These are phyloP conservation scores for Populus hybrid DNA, from an alignment of 441 rosid species.

Conservation along the genomic window DNA sequence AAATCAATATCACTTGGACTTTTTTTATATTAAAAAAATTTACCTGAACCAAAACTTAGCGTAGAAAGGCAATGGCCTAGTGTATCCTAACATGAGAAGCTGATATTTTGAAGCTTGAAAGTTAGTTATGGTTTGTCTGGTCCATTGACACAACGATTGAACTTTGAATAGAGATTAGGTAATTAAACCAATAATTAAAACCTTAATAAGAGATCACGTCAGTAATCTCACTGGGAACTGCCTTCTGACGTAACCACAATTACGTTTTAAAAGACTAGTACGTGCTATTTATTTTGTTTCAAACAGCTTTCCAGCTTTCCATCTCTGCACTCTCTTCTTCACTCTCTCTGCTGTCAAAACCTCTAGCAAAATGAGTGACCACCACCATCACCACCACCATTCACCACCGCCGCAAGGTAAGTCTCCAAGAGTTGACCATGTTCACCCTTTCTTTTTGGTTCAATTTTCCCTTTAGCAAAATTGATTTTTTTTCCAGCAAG, in stretches of 20 bases:
- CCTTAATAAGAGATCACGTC: neutral
- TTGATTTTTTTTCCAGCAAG: too few species aligned
- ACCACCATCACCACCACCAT: too few species aligned
- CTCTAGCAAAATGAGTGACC: neutral
- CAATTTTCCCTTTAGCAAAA: too few species aligned
- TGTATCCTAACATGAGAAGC: neutral
- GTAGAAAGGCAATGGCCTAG: neutral
- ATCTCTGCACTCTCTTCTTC: neutral
- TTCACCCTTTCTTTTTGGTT: too few species aligned
- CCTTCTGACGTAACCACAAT: neutral
- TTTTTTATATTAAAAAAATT: too few species aligned
- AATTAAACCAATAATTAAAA: neutral
- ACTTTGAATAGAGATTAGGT: neutral
- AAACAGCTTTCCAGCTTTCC: neutral
- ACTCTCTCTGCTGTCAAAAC: neutral
- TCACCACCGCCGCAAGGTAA: too few species aligned
- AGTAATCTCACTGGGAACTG: neutral
- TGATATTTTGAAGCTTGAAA: neutral
- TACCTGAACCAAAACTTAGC: too few species aligned
- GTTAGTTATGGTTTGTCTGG: neutral
- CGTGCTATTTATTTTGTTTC: neutral
- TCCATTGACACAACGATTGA: neutral
- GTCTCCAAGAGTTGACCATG: too few species aligned
- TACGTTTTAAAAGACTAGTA: neutral
- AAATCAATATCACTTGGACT: too few species aligned